These are phyloP conservation scores for Macrophomina phaseolina DNA, from an alignment of 2,329 filamentous ascomycete genomes.

Conservation along the genomic window DNA sequence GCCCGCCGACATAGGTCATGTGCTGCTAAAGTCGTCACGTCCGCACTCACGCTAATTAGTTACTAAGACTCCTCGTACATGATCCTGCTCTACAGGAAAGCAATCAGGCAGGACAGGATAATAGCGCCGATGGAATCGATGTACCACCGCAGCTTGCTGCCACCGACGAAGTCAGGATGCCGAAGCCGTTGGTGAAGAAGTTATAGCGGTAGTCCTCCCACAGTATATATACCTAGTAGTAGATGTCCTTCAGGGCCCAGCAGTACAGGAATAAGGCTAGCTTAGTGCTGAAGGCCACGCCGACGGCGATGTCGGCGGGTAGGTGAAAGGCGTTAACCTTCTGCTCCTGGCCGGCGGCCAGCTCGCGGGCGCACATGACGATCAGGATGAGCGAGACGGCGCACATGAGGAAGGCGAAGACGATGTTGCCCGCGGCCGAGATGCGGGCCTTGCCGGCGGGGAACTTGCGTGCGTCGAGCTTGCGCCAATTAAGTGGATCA, in stretches of 20 bases:
- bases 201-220: conserved; percentile 99
- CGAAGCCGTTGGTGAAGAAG: conserved; percentile 90
- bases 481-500: conserved; percentile 37
- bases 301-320: conserved; percentile 83
- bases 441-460: conserved; percentile 92
- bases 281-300: conserved; percentile 84
- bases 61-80: conserved; percentile 89
- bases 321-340: conserved; percentile 71
- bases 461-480: conserved; percentile 84
- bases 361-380: conserved; percentile 78
- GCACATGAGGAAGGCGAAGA: conserved; percentile 96
- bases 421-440: conserved; percentile 93
- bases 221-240: conserved; percentile 87
- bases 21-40: conserved; percentile 86
- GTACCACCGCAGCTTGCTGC: conserved; percentile 89
- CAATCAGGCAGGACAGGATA: conserved; percentile 79
- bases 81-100: conserved; percentile 80
- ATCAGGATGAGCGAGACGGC: conserved; percentile 91
- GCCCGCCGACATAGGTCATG: conserved; percentile 78
- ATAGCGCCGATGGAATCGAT: conserved; percentile 93
- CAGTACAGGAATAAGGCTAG: conserved; percentile 86
- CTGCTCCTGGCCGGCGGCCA: conserved; percentile 59
- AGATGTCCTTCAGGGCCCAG: conserved; percentile 86
- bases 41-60: conserved; percentile 86
- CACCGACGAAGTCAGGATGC: conserved; percentile 87